phyloP scores from a whole-genome alignment of 345 rosid genomes.

The Ceriops zippeliana region DNA sequence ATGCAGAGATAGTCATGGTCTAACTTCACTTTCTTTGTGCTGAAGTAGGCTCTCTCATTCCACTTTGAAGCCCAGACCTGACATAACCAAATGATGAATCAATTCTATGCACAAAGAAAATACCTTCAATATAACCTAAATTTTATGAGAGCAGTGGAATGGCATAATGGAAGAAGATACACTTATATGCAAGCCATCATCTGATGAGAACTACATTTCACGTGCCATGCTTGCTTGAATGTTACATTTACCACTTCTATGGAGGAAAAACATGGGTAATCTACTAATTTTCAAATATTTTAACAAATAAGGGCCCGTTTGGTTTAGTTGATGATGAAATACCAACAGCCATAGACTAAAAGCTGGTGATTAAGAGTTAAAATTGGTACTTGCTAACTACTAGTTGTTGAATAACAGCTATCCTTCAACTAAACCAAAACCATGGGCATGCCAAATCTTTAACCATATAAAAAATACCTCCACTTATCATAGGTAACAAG shows the following conservation, averaged over 20 bases:
- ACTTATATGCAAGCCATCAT: not conserved
- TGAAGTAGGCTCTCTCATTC: slow-evolving; percentile 98
- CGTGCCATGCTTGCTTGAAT: not conserved
- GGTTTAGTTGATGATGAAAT: no score
- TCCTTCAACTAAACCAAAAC: no score
- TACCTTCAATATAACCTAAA: not conserved
- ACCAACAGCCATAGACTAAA: no score
- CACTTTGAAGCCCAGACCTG: slow-evolving; percentile 99
- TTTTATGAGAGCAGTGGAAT: not conserved
- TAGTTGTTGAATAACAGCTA: no score
- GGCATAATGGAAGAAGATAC: not conserved
- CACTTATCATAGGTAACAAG: not conserved
- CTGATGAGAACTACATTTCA: not conserved
- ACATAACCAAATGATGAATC: slow-evolving; percentile 8
- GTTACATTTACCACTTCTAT: not conserved
- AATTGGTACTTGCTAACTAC: no score
- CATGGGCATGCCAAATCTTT: no score
- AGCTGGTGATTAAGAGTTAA: no score
- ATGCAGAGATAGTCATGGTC: slow-evolving; percentile 94
- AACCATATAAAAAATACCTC: no score
- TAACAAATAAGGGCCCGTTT: no score
- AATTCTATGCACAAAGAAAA: slow-evolving; percentile 12
- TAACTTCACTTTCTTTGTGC: slow-evolving; percentile 78
- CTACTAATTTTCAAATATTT: no score
- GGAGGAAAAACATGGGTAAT: no score